Conservation (phyloP, 495 filamentous ascomycete species). For the Lepraria neglecta region DNA sequence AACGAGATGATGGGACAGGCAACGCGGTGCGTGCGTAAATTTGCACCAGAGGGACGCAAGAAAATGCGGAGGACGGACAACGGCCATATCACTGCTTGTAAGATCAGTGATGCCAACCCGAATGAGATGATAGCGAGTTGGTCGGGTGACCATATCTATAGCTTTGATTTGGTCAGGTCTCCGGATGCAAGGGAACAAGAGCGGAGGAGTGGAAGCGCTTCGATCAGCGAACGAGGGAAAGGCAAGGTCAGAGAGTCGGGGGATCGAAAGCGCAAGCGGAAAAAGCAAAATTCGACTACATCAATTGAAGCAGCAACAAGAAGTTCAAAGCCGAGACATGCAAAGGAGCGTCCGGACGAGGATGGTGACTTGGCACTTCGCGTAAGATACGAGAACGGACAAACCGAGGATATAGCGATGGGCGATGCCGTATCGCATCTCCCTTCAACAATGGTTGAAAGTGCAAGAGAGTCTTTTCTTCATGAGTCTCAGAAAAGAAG, state of each 20-base stretch:
- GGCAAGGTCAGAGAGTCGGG: constrained; percentile 35
- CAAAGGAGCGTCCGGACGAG: constrained; percentile 29
- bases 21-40: constrained; percentile 63
- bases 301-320: constrained; percentile 41
- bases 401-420: constrained; percentile 48
- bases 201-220: constrained; percentile 20
- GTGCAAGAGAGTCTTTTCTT: constrained; percentile 40
- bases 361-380: constrained; percentile 42
- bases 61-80: constrained; percentile 49
- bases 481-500: constrained; percentile 48
- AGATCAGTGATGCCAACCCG: constrained; percentile 71
- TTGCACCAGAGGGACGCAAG: constrained; percentile 55
- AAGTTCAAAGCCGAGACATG: constrained; percentile 40
- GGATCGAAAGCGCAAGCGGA: constrained; percentile 54
- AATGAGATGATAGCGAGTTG: constrained; percentile 71
- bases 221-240: constrained; percentile 24
- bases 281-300: constrained; percentile 40
- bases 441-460: constrained; percentile 35
- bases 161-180: constrained; percentile 62
- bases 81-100: constrained; percentile 70
- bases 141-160: constrained; percentile 70
- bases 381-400: constrained; percentile 58
- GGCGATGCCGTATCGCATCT: constrained; percentile 31
- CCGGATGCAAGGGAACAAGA: constrained; percentile 48
- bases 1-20: constrained; percentile 56